A percentile compares a stretch with the other conserved stretches of the same genome.
Conservation (phyloP, 768 basidiomycete genomes). For the Hypholoma fasciculare region DNA sequence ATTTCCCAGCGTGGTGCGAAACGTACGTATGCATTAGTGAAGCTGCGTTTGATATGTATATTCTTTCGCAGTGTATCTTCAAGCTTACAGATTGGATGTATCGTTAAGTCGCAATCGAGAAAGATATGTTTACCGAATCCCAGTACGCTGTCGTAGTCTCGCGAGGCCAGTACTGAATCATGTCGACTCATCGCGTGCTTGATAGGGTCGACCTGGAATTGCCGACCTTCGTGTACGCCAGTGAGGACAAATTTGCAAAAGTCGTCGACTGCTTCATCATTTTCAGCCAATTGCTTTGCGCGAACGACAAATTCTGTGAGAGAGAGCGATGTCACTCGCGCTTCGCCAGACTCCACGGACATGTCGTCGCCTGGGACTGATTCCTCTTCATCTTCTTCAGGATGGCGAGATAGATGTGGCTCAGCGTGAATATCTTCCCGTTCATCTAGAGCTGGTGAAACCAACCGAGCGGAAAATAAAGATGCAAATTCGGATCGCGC, state of each 20-base stretch:
- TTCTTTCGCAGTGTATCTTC: constrained; percentile 17
- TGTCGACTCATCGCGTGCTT: not conserved
- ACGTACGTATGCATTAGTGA: not conserved
- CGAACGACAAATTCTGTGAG: not conserved
- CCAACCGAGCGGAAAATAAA: no score
- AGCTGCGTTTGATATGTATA: constrained; percentile 17
- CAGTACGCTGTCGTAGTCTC: constrained; percentile 24
- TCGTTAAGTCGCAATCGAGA: not conserved
- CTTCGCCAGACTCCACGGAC: not conserved
- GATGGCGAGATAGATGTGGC: no score
- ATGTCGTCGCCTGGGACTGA: no score
- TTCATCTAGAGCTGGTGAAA: no score
- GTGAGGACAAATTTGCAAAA: constrained; percentile 19
- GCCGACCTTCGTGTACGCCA: constrained; percentile 7
- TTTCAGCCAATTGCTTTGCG: not conserved
- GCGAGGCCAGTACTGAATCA: not conserved
- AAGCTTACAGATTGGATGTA: constrained; percentile 12
- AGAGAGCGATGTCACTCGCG: not conserved
- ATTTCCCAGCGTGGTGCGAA: not conserved
- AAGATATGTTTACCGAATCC: constrained; percentile 16
- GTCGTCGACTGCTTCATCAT: not conserved
- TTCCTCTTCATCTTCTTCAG: no score
- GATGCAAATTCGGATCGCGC: no score
- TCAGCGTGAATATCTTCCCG: no score
- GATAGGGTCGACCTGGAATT: constrained; percentile 16